Evolutionary conservation across 2,329 filamentous ascomycete species (phyloP).

Genomic region (Ophiognomonia clavigignenti-juglandacearum): DNA sequence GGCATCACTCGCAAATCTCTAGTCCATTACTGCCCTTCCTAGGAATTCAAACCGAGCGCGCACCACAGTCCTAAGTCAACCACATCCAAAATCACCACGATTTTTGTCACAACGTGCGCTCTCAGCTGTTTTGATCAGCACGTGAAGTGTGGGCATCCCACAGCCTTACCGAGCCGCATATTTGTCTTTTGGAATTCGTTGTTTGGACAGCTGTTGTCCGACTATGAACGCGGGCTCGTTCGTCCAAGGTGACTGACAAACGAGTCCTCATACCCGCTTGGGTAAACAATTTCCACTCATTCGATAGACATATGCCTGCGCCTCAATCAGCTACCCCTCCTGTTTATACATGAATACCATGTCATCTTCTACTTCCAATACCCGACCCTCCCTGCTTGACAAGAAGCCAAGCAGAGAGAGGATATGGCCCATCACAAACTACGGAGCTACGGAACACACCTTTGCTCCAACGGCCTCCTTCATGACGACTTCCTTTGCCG

Average conservation of each 20-base stretch:
- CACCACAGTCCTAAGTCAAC: too few relatives aligned
- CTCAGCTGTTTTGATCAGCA: not conserved
- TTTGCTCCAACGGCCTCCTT: conserved; percentile 12
- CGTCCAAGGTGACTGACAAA: conserved; percentile 9
- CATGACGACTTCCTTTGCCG: conserved; percentile 21
- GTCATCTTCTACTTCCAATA: conserved; percentile 15
- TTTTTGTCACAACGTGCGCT: not conserved
- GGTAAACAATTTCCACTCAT: conserved; percentile 3
- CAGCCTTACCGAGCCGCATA: not conserved
- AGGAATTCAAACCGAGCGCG: conserved; percentile 1
- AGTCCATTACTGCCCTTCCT: conserved; percentile 4
- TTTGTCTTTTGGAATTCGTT: conserved; percentile 1
- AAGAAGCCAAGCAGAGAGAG: conserved; percentile 11
- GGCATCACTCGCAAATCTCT: conserved; percentile 1
- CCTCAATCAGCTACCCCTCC: conserved; percentile 9
- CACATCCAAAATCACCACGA: not conserved
- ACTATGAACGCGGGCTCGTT: conserved; percentile 2
- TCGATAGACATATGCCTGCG: conserved; percentile 14
- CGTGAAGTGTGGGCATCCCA: not conserved
- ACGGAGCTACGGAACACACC: conserved; percentile 2
- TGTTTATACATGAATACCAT: conserved; percentile 18
- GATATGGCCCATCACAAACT: conserved; percentile 6
- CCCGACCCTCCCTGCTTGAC: conserved; percentile 15
- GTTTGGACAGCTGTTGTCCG: not conserved
- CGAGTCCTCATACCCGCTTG: conserved; percentile 10